A percentile compares a stretch with the other conserved stretches of the same genome.
phyloP scores from a whole-genome alignment of 768 basidiomycete genomes.

The Scleroderma citrinum region DNA sequence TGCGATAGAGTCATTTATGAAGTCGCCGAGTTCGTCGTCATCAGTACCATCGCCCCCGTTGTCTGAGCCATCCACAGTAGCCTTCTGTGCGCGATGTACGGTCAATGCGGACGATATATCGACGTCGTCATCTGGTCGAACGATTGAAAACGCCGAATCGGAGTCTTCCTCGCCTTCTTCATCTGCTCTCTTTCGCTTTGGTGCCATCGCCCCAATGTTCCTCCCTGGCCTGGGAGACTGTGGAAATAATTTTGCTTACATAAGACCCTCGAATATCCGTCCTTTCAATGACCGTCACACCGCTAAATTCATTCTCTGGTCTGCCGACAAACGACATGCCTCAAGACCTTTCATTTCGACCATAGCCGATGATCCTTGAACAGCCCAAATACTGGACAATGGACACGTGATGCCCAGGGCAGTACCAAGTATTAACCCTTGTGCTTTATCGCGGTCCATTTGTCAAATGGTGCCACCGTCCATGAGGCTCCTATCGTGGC shows the following conservation, averaged over 20 bases:
- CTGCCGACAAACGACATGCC: neutral
- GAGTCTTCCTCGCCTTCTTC: slow-evolving; percentile 7
- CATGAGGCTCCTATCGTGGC: too few species aligned
- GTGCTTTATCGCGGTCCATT: too few species aligned
- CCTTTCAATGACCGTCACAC: too few species aligned
- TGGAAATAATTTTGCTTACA: neutral
- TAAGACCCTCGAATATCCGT: too few species aligned
- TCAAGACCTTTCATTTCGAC: neutral
- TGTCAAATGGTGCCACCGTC: too few species aligned
- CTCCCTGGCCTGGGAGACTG: too few species aligned
- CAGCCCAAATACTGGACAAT: too few species aligned
- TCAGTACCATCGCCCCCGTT: slow-evolving; percentile 28
- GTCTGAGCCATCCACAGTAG: neutral
- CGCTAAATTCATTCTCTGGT: neutral
- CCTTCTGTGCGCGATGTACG: slow-evolving; percentile 33
- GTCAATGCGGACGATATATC: slow-evolving; percentile 63
- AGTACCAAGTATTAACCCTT: too few species aligned
- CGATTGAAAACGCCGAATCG: slow-evolving; percentile 7
- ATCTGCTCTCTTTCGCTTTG: slow-evolving; percentile 27
- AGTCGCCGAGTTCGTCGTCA: slow-evolving; percentile 55
- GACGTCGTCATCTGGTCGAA: slow-evolving; percentile 31
- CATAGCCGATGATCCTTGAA: too few species aligned
- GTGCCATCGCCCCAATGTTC: slow-evolving; percentile 20
- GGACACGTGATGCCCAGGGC: too few species aligned
- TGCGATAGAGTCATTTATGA: slow-evolving; percentile 63